Evolutionary conservation across 371 early-diverging fungal genomes (phyloP).

Genomic region (Rhizopus delemar): DNA sequence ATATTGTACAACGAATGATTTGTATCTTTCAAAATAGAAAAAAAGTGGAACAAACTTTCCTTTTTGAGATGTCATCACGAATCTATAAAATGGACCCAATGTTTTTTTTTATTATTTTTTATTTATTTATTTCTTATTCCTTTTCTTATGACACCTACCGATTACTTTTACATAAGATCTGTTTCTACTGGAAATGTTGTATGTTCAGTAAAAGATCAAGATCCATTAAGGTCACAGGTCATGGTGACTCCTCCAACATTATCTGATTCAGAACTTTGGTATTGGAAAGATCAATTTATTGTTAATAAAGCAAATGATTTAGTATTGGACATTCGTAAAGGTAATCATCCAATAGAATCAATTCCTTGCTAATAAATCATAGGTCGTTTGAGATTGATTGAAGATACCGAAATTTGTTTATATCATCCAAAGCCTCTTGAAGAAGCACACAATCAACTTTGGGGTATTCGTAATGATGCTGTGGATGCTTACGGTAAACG

Average conservation of each 20-base stretch:
- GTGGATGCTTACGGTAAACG: conserved; percentile 30
- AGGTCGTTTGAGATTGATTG: conserved; percentile 50
- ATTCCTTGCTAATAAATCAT: not conserved
- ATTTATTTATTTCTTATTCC: conserved; percentile 4
- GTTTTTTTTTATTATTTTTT: conserved; percentile 7
- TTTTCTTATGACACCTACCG: conserved; percentile 1
- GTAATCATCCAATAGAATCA: conserved; percentile 15
- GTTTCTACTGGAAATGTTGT: conserved; percentile 37
- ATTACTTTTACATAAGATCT: conserved; percentile 43
- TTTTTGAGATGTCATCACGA: conserved; percentile 2
- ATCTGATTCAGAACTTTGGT: conserved; percentile 43
- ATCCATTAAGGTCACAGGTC: conserved; percentile 42
- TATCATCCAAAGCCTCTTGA: conserved; percentile 36
- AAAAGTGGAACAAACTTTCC: conserved; percentile 12
- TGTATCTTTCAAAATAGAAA: conserved; percentile 7
- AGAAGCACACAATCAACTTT: conserved; percentile 45
- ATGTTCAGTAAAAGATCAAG: conserved; percentile 22
- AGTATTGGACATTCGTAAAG: conserved; percentile 54
- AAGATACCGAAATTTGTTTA: conserved; percentile 55
- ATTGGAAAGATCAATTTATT: conserved; percentile 45
- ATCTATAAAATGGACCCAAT: conserved; percentile 1
- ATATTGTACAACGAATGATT: conserved; percentile 11
- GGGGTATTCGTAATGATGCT: conserved; percentile 35
- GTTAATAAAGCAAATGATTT: conserved; percentile 43
- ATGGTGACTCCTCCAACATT: conserved; percentile 32